Conservation (phyloP, 306 rosid species). For the Corylus heterophylla region DNA sequence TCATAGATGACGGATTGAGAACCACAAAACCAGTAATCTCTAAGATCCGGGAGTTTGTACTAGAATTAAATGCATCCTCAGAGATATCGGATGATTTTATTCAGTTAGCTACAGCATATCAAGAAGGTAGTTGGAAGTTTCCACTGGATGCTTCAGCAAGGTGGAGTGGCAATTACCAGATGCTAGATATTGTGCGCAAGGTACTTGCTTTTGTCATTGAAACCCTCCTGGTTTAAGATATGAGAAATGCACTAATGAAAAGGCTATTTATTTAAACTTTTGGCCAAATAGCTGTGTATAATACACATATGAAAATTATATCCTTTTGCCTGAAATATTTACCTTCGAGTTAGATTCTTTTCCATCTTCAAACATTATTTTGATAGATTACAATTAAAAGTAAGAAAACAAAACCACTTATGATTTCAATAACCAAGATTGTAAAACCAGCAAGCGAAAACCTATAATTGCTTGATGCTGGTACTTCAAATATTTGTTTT, state of each 20-base stretch:
- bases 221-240: conserved; percentile 19
- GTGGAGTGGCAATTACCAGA: conserved; percentile 96
- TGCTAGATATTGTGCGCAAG: conserved; percentile 88
- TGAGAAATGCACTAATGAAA: conserved; percentile 2
- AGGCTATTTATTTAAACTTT: not conserved
- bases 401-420: not conserved
- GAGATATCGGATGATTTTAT: conserved; percentile 73
- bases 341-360: not conserved
- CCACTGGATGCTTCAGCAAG: conserved; percentile 88
- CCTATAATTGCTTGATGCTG: not conserved
- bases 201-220: conserved; percentile 40
- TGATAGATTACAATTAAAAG: not conserved
- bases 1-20: conserved; percentile 87
- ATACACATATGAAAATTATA: not conserved
- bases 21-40: conserved; percentile 56
- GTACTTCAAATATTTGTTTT: not conserved
- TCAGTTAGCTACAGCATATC: conserved; percentile 68
- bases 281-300: not conserved
- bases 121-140: conserved; percentile 88
- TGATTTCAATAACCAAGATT: not conserved
- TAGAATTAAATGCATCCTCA: conserved; percentile 68
- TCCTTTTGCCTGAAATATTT: not conserved
- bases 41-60: conserved; percentile 79
- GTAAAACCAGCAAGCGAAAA: not conserved
- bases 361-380: not conserved